Evolutionary conservation across 208 protist genomes (phyloP).

Genomic region (Zelonia costaricensis): DNA sequence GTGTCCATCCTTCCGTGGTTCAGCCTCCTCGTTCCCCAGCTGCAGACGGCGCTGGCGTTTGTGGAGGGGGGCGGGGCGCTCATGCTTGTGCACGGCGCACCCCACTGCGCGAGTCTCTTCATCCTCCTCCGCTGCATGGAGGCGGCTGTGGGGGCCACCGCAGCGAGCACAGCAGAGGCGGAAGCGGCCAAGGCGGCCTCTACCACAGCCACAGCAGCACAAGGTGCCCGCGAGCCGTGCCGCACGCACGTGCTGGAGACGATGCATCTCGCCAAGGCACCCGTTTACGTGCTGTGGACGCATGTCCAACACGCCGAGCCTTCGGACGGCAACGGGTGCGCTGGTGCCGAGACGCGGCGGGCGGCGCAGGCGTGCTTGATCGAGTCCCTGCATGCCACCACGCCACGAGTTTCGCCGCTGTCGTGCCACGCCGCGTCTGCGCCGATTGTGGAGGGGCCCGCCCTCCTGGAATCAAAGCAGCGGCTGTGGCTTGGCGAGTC

Average conservation of each 20-base stretch:
- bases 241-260: constrained; percentile 51
- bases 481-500: constrained; percentile 73
- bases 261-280: constrained; percentile 72
- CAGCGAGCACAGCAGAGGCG: background rate
- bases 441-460: background rate
- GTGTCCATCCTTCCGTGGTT: constrained; percentile 67
- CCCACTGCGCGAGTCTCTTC: constrained; percentile 73
- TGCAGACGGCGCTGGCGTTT: constrained; percentile 48
- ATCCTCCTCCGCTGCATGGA: constrained; percentile 60
- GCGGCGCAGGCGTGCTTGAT: constrained; percentile 17
- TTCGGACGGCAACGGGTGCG: background rate
- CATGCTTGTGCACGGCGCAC: constrained; percentile 76
- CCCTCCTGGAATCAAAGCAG: constrained; percentile 20
- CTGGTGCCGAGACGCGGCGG: background rate
- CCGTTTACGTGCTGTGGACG: constrained; percentile 64
- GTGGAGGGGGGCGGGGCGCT: constrained; percentile 49
- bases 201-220: too few relatives aligned
- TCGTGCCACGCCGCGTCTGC: background rate
- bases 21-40: constrained; percentile 72
- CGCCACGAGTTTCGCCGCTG: constrained; percentile 19
- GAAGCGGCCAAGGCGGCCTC: background rate
- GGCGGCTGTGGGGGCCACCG: constrained; percentile 5
- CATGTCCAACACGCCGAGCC: background rate
- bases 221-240: too few relatives aligned
- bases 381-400: constrained; percentile 15